Evolutionary conservation across 169 alveolate genomes (phyloP), one percentile per base, ranked within the genome.

Genomic region (Eimeria sp.): DNA sequence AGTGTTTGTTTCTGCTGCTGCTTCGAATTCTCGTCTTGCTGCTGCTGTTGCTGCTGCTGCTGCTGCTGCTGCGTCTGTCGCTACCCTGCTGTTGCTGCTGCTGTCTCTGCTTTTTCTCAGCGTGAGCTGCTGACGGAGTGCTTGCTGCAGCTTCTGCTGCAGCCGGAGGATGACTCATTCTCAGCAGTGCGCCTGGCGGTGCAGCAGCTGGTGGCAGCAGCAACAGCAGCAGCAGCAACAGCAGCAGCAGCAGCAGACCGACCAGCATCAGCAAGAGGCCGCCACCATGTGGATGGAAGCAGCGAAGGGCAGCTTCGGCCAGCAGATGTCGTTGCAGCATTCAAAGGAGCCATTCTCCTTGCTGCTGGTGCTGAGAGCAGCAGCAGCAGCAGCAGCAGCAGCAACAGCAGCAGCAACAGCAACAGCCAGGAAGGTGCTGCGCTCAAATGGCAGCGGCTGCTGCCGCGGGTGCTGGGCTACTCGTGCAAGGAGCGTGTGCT

Each of bases 121-220:
- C 68, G 90, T 27, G 74, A 27, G 90, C 76, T 82, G 54, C 72
- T 82, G 56, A 82, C 90, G 58, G 90, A 82, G 56, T 82, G 90
- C 58, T 82, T 82, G 90, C 72, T 82, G 90, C 90, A 82, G 90
- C 90, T 82, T 56, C 74, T 82, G 90, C 46, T 56, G 90, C 90
- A 82, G 90, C 66, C 25, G 66, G 66, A 58, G 66, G 90, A 58
- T 16, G 68, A 52, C 20, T 82, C 90, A 4, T 82, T 33, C 43
- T 30, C 90, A 82, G 90, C 90, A 56, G 64, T 82, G 56, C 90
- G 64, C 6, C 23, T 82, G 49, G 90, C 90, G 27, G 72, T 58
- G 90, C 90, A 82, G 90, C 90, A 82, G 72, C 58, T 82, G 74
- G 37, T 56, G 23, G 30, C 74, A 56, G 90, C 90, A 54, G 90